Evolutionary conservation across 345 rosid species (phyloP).

Genomic region (Populus pruinosa): DNA sequence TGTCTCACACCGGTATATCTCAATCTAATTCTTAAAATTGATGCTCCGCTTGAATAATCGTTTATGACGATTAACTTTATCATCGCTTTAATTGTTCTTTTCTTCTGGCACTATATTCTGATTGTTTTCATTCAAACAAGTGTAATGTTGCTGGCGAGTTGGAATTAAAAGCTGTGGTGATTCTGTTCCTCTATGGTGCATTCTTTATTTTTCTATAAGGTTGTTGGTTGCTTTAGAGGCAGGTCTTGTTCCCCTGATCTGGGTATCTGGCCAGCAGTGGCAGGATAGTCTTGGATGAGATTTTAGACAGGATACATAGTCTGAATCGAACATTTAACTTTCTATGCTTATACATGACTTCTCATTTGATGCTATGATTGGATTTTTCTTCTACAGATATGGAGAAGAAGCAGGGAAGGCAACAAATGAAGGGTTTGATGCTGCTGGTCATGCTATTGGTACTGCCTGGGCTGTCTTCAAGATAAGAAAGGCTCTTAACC

Average conservation of each 20-base stretch:
- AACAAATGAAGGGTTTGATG: conserved; percentile 68
- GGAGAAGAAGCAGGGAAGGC: conserved; percentile 73
- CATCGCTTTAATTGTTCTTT: too few relatives aligned
- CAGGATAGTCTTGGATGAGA: neutral
- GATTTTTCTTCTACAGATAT: conserved; percentile 42
- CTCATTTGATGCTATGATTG: neutral
- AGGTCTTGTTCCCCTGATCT: neutral
- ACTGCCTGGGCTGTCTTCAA: conserved; percentile 95
- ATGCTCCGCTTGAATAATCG: neutral
- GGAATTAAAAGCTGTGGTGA: conserved; percentile 2
- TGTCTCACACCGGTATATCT: conserved; percentile 61
- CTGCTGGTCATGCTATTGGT: conserved; percentile 89
- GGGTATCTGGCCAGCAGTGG: neutral
- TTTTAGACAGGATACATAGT: neutral
- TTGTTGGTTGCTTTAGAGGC: neutral
- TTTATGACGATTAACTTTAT: neutral
- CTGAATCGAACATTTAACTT: neutral
- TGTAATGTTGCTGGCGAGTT: conserved; percentile 6
- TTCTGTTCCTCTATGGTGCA: neutral
- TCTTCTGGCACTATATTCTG: too few relatives aligned
- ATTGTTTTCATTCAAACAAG: neutral
- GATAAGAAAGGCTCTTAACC: conserved; percentile 80
- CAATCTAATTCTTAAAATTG: neutral
- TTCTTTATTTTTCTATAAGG: neutral
- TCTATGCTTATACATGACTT: neutral